Percentiles rank a stretch among this genome's conserved stretches.
Evolutionary conservation across 352 stramenopile genomes (phyloP).

Genomic region (Phytopythium litorale): DNA sequence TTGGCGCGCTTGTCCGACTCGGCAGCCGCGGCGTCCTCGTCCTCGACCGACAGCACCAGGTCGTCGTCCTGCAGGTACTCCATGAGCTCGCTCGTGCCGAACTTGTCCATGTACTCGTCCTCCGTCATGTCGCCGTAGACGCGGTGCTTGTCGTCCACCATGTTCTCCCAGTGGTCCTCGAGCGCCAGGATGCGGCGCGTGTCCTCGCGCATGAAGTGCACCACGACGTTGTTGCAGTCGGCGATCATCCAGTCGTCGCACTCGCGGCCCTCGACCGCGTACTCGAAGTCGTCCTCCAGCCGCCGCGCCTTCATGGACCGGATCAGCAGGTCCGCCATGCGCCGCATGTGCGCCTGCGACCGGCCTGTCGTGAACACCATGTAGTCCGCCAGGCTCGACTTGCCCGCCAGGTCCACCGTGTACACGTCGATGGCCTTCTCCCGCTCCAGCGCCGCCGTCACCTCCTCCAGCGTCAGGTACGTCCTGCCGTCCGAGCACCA

Average conservation of each 20-base stretch:
- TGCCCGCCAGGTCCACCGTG: slow-evolving; percentile 66
- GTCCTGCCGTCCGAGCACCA: slow-evolving; percentile 16
- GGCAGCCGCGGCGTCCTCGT: slow-evolving; percentile 7
- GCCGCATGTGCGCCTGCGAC: slow-evolving; percentile 82
- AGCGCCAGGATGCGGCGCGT: slow-evolving; percentile 71
- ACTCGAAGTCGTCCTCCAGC: slow-evolving; percentile 73
- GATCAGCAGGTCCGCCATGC: slow-evolving; percentile 87
- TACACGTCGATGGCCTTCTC: slow-evolving; percentile 81
- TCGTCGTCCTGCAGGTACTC: slow-evolving; percentile 74
- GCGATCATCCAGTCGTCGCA: slow-evolving; percentile 93
- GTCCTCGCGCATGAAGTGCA: slow-evolving; percentile 83
- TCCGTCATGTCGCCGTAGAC: slow-evolving; percentile 79
- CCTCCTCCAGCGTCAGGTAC: slow-evolving; percentile 74
- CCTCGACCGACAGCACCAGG: slow-evolving; percentile 21
- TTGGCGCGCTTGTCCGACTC: slow-evolving; percentile 7
- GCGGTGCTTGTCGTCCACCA: slow-evolving; percentile 79
- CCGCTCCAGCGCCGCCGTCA: slow-evolving; percentile 52
- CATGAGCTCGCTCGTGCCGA: slow-evolving; percentile 83
- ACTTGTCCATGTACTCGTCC: slow-evolving; percentile 88
- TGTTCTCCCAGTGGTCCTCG: slow-evolving; percentile 82
- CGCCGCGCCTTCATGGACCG: slow-evolving; percentile 72
- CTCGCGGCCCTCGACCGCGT: slow-evolving; percentile 82
- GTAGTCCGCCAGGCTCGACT: slow-evolving; percentile 80
- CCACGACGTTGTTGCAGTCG: slow-evolving; percentile 88
- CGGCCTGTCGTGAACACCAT: slow-evolving; percentile 89